phyloP scores from a whole-genome alignment of 2,329 filamentous ascomycete species.

The Rhinocladiella mackenziei region DNA sequence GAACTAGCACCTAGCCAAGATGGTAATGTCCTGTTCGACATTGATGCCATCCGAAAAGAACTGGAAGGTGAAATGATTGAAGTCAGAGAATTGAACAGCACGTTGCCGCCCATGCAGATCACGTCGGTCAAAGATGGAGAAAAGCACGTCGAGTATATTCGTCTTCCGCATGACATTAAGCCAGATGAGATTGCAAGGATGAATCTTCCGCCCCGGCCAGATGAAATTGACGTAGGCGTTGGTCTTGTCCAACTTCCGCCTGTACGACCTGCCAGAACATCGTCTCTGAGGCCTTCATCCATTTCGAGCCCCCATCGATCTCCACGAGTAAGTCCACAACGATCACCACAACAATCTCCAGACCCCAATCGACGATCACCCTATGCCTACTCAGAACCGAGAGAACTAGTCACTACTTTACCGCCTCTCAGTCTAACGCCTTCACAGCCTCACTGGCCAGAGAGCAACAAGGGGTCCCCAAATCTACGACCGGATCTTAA shows the following conservation, averaged over 20 bases:
- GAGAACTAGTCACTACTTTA: slow-evolving; percentile 27
- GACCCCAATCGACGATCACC: slow-evolving; percentile 8
- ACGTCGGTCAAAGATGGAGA: slow-evolving; percentile 27
- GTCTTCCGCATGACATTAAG: slow-evolving; percentile 25
- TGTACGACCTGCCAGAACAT: slow-evolving; percentile 9
- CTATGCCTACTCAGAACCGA: slow-evolving; percentile 17
- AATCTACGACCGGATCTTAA: slow-evolving; percentile 19
- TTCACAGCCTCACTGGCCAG: slow-evolving; percentile 8
- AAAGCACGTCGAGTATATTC: slow-evolving; percentile 27
- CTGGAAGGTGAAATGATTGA: slow-evolving; percentile 67
- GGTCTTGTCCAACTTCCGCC: slow-evolving; percentile 12
- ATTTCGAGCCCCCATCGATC: slow-evolving; percentile 15
- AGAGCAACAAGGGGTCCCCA: slow-evolving; percentile 23
- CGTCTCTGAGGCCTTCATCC: slow-evolving; percentile 16
- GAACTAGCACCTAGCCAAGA: slow-evolving; percentile 43
- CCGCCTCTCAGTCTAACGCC: slow-evolving; percentile 23
- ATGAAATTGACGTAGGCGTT: slow-evolving; percentile 26
- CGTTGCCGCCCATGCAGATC: slow-evolving; percentile 84
- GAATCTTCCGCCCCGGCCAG: slow-evolving; percentile 29
- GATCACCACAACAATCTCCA: slow-evolving; percentile 15
- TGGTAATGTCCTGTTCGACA: slow-evolving; percentile 74
- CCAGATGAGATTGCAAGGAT: slow-evolving; percentile 27
- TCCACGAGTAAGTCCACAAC: slow-evolving; percentile 17
- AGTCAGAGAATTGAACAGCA: slow-evolving; percentile 80
- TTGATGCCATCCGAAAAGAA: slow-evolving; percentile 87